Evolutionary conservation across 1,139 yeast species (phyloP).

Genomic region (Blastobotrys arbuscula): DNA sequence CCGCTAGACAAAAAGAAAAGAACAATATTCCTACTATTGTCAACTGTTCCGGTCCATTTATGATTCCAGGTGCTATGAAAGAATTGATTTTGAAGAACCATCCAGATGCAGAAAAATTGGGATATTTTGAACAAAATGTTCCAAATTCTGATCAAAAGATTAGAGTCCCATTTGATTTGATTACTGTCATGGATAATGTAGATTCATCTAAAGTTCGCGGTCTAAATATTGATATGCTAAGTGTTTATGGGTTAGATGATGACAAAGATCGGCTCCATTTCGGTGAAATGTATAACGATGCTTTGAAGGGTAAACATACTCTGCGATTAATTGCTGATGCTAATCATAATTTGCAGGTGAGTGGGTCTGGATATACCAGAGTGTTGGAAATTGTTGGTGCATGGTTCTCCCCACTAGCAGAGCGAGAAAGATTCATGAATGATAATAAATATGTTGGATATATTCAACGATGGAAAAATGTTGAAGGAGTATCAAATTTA

Average conservation of each 20-base stretch:
- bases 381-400: slow-evolving; percentile 40
- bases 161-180: neutral
- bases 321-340: slow-evolving; percentile 2
- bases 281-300: slow-evolving; percentile 3
- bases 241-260: slow-evolving; percentile 5
- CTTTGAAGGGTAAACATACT: neutral
- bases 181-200: neutral
- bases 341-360: neutral
- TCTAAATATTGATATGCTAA: slow-evolving; percentile 1
- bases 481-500: slow-evolving; percentile 67
- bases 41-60: slow-evolving; percentile 65
- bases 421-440: slow-evolving; percentile 47
- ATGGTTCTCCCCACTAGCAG: slow-evolving; percentile 48
- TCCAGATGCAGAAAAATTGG: neutral
- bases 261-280: neutral
- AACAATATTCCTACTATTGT: slow-evolving; percentile 59
- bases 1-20: slow-evolving; percentile 39
- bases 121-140: neutral
- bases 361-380: neutral
- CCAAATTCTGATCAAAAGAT: neutral
- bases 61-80: slow-evolving; percentile 28
- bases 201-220: neutral
- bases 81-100: neutral
- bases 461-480: slow-evolving; percentile 50
- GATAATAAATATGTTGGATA: slow-evolving; percentile 38